Conservation (phyloP, 257 asterid species). For the Datura wrightii region DNA sequence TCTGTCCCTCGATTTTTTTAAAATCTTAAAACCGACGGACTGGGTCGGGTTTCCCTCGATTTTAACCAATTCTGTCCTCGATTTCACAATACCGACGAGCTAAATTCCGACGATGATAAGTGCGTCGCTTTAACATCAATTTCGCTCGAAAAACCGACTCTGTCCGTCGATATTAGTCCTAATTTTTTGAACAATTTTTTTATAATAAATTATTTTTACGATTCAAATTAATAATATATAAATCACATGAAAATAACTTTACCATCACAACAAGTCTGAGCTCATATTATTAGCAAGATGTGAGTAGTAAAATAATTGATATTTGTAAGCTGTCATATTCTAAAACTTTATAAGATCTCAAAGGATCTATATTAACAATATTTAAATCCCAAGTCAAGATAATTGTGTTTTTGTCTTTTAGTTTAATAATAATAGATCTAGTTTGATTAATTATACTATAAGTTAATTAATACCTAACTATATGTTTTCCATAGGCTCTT, state of each 20-base stretch:
- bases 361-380: constrained; percentile 30
- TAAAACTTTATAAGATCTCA: constrained; percentile 18
- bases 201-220: not conserved
- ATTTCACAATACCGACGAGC: no score
- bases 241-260: not conserved
- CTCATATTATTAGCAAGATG: not conserved
- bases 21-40: no score
- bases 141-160: no score
- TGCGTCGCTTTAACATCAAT: no score
- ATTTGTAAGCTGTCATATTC: constrained; percentile 32
- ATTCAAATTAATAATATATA: not conserved
- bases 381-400: constrained; percentile 22
- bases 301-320: not conserved
- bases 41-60: no score
- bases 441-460: constrained; percentile 15
- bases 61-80: no score
- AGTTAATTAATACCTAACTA: constrained; percentile 34
- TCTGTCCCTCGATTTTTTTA: no score
- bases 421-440: constrained; percentile 24
- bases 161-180: no score
- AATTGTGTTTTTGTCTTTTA: constrained; percentile 6
- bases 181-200: no score
- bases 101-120: no score
- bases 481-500: constrained; percentile 16
- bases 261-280: not conserved